Evolutionary conservation across 148 eudicot genomes (phyloP).

Genomic region (Silene uniflora): DNA sequence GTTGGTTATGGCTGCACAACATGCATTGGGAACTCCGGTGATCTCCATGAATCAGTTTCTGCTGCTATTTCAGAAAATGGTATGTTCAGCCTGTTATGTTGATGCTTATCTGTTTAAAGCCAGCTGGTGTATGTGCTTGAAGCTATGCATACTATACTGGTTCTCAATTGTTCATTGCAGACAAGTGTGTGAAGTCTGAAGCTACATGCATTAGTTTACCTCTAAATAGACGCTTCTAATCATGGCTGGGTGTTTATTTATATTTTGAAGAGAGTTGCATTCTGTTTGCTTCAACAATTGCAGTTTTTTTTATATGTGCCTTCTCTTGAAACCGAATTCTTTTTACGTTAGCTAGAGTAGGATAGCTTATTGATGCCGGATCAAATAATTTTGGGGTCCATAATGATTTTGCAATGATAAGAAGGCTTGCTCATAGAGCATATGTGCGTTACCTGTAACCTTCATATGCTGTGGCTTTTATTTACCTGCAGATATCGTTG

Average conservation of each 20-base stretch:
- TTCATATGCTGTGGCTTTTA: slow-evolving; percentile 2
- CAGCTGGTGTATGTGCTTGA: not conserved
- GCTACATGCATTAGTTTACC: not conserved
- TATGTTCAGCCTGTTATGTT: slow-evolving; percentile 21
- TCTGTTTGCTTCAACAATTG: not conserved
- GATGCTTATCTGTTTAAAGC: not conserved
- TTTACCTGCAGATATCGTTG: slow-evolving; percentile 63
- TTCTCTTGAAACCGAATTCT: not conserved
- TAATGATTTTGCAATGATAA: not conserved
- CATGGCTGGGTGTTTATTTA: not conserved
- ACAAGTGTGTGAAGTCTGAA: not conserved
- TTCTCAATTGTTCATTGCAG: not conserved
- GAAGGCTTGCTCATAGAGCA: too few species aligned
- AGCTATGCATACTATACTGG: not conserved
- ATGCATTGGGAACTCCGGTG: slow-evolving; percentile 97
- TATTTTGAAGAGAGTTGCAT: not conserved
- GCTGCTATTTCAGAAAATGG: slow-evolving; percentile 86
- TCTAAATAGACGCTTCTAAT: not conserved
- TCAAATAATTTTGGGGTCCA: not conserved
- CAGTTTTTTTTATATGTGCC: not conserved
- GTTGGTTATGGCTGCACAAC: slow-evolving; percentile 99
- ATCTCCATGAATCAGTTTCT: slow-evolving; percentile 86
- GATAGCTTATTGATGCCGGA: not conserved
- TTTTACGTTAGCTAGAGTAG: not conserved
- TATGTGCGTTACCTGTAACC: not conserved